Evolutionary conservation across 1,284 basidiomycete species (phyloP).

Genomic region (Sporisorium sorghi): DNA sequence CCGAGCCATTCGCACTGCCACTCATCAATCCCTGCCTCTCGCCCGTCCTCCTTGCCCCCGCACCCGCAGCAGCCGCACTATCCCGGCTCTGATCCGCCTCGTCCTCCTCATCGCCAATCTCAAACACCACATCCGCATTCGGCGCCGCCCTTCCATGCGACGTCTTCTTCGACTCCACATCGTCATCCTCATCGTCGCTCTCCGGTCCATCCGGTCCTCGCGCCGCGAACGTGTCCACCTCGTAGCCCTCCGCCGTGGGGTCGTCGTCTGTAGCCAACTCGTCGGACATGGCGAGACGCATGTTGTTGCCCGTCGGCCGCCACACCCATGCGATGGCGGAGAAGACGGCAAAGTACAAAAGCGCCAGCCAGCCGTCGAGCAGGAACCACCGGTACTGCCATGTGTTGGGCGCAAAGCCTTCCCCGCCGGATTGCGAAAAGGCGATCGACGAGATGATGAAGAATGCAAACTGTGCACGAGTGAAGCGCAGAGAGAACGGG

Average conservation of each 20-base stretch:
- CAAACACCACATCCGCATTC: slow-evolving; percentile 57
- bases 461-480: slow-evolving; percentile 73
- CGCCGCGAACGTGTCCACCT: slow-evolving; percentile 77
- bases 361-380: slow-evolving; percentile 91
- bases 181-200: slow-evolving; percentile 52
- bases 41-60: slow-evolving; percentile 4
- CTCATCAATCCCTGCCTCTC: slow-evolving; percentile 50
- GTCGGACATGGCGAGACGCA: slow-evolving; percentile 73
- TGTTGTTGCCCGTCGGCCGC: slow-evolving; percentile 91
- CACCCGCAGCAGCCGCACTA: background rate
- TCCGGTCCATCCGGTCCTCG: slow-evolving; percentile 44
- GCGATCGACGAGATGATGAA: slow-evolving; percentile 91
- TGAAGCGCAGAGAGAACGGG: background rate
- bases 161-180: slow-evolving; percentile 36
- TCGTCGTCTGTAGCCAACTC: slow-evolving; percentile 80
- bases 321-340: slow-evolving; percentile 87
- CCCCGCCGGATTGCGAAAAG: slow-evolving; percentile 87
- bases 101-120: slow-evolving; percentile 59
- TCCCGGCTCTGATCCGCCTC: slow-evolving; percentile 39
- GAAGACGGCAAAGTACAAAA: slow-evolving; percentile 77
- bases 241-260: slow-evolving; percentile 80
- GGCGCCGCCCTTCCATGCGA: slow-evolving; percentile 19
- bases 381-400: slow-evolving; percentile 96
- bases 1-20: slow-evolving; percentile 28
- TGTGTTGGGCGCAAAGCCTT: slow-evolving; percentile 92